Evolutionary conservation across 1,284 basidiomycete genomes (phyloP).

Genomic region (Cryptococcus amylolentus): DNA sequence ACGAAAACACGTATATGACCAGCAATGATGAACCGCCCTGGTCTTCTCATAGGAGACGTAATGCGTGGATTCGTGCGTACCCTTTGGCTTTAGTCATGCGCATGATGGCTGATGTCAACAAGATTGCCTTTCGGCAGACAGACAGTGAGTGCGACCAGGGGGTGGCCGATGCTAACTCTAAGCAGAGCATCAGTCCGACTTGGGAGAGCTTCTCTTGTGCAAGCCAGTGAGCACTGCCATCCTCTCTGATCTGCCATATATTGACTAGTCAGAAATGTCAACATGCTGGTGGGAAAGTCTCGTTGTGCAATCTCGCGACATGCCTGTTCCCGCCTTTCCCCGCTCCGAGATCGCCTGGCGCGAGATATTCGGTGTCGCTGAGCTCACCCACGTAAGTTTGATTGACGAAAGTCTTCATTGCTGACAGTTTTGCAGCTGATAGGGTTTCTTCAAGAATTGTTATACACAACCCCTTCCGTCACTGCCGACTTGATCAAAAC

Average conservation of each 20-base stretch:
- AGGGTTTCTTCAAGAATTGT: conserved; percentile 7
- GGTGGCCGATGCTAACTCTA: no score
- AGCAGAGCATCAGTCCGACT: conserved; percentile 19
- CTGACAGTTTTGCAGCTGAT: conserved; percentile 1
- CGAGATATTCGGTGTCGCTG: conserved; percentile 12
- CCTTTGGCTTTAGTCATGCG: neutral
- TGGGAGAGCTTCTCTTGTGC: conserved; percentile 16
- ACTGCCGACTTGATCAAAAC: conserved; percentile 20
- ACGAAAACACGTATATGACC: conserved; percentile 15
- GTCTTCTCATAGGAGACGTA: conserved; percentile 9
- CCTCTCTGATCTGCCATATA: no score
- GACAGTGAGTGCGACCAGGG: conserved; percentile 11
- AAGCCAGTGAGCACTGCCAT: neutral
- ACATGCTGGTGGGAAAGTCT: conserved; percentile 21
- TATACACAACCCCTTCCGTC: conserved; percentile 16
- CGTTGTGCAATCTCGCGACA: conserved; percentile 1
- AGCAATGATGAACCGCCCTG: conserved; percentile 1
- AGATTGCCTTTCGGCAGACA: conserved; percentile 22
- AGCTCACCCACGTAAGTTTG: conserved; percentile 17
- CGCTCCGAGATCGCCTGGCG: conserved; percentile 7
- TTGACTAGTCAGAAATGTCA: conserved; percentile 15
- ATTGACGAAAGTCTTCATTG: neutral
- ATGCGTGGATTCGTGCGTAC: conserved; percentile 21
- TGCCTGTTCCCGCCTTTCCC: conserved; percentile 8
- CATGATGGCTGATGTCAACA: neutral